Conservation (phyloP, 1,284 basidiomycete species). For the Hymenochaete sp. region DNA sequence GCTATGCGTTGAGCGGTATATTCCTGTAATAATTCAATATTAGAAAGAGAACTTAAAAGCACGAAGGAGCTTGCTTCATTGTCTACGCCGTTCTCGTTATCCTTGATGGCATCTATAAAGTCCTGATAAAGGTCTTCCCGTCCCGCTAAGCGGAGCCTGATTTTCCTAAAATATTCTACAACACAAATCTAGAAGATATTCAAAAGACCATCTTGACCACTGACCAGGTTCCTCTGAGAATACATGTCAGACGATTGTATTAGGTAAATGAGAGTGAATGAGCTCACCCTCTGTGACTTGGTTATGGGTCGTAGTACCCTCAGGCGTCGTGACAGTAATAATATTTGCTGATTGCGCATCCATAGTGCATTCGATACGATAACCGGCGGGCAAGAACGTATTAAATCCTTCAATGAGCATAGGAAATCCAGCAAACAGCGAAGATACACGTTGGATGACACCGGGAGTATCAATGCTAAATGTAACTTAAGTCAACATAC, state of each 20-base stretch:
- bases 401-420: constrained; percentile 95
- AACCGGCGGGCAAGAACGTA: constrained; percentile 92
- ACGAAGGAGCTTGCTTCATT: constrained; percentile 30
- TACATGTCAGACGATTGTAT: too few species aligned
- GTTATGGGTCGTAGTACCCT: constrained; percentile 53
- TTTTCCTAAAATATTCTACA: constrained; percentile 96
- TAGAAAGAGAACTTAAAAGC: constrained; percentile 22
- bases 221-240: too few species aligned
- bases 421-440: constrained; percentile 88
- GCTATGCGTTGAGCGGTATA: constrained; percentile 84
- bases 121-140: constrained; percentile 90
- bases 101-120: constrained; percentile 87
- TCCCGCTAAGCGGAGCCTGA: constrained; percentile 81
- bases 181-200: too few species aligned
- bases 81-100: constrained; percentile 43
- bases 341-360: constrained; percentile 50
- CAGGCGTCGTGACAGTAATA: constrained; percentile 87
- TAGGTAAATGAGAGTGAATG: background rate
- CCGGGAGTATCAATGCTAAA: constrained; percentile 92
- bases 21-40: constrained; percentile 30
- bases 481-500: constrained; percentile 13
- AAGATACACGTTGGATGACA: constrained; percentile 91
- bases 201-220: too few species aligned
- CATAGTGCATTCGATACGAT: constrained; percentile 77
- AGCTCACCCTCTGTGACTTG: constrained; percentile 23